Conservation (phyloP, 768 basidiomycete species). For the Lactarius vividus region DNA sequence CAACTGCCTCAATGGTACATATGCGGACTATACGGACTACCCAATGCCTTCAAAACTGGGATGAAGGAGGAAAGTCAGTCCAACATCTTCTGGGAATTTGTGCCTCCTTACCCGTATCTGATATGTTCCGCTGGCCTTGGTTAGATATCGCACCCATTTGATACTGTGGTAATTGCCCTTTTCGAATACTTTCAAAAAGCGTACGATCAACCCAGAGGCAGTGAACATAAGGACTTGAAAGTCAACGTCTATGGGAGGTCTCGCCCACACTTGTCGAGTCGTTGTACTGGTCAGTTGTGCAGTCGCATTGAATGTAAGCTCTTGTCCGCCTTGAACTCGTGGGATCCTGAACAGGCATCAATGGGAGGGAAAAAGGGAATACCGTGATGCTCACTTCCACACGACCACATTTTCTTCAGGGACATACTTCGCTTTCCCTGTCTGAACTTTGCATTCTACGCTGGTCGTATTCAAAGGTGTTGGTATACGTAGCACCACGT, state of each 20-base stretch:
- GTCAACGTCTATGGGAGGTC: slow-evolving; percentile 97
- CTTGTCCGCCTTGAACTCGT: slow-evolving; percentile 88
- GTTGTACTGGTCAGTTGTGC: slow-evolving; percentile 88
- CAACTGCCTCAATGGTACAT: background rate
- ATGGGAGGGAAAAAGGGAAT: background rate
- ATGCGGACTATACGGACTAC: background rate
- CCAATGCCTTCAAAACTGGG: slow-evolving; percentile 22
- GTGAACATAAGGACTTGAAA: slow-evolving; percentile 99
- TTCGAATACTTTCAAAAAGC: slow-evolving; percentile 98
- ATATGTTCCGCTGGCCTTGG: slow-evolving; percentile 90
- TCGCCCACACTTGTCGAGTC: slow-evolving; percentile 91
- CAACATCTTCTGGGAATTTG: background rate
- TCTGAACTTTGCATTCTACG: slow-evolving; percentile 87
- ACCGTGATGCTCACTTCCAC: slow-evolving; percentile 79
- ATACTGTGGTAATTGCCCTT: slow-evolving; percentile 92
- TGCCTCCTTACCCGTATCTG: slow-evolving; percentile 78
- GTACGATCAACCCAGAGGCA: slow-evolving; percentile 89
- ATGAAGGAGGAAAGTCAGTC: background rate
- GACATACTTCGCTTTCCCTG: slow-evolving; percentile 96
- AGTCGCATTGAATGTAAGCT: slow-evolving; percentile 79
- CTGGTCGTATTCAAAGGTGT: slow-evolving; percentile 93
- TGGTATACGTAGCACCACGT: slow-evolving; percentile 89
- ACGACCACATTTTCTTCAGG: slow-evolving; percentile 94
- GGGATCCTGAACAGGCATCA: slow-evolving; percentile 63
- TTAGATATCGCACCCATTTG: slow-evolving; percentile 94